These are phyloP conservation scores for Trichoderma atroviride DNA, from an alignment of 2,329 filamentous ascomycete genomes.

Conservation along the genomic window DNA sequence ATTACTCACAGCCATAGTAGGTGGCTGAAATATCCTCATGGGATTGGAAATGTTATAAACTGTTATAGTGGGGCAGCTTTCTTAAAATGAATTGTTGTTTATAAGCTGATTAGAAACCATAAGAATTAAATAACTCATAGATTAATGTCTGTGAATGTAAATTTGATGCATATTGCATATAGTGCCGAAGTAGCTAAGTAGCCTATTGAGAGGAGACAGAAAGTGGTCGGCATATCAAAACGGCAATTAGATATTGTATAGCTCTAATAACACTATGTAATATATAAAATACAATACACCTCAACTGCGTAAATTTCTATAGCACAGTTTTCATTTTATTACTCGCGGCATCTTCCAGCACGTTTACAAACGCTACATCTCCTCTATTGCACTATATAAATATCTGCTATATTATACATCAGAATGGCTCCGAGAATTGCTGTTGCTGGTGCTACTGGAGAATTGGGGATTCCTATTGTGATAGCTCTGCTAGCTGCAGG, in stretches of 20 bases:
- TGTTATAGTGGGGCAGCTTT: background rate
- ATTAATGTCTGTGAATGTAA: background rate
- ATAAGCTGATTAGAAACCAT: background rate
- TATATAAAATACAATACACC: background rate
- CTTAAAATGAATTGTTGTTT: background rate
- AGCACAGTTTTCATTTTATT: background rate
- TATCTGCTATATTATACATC: background rate
- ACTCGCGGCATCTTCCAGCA: background rate
- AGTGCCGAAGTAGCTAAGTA: background rate
- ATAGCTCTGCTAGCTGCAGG: background rate
- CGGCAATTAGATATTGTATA: too few species aligned
- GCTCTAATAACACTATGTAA: too few species aligned
- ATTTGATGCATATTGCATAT: background rate
- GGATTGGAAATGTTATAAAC: background rate
- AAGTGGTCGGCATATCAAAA: too few species aligned
- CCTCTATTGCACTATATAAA: background rate
- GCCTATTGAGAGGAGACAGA: background rate
- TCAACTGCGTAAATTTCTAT: too few species aligned
- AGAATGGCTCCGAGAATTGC: slow-evolving; percentile 3
- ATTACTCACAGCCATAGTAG: slow-evolving; percentile 8
- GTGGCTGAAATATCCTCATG: background rate
- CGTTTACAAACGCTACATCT: background rate
- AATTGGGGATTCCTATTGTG: slow-evolving; percentile 2
- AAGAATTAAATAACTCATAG: background rate
- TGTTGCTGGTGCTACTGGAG: slow-evolving; percentile 2